Base-by-base conservation (phyloP, 306 rosid species). In the Fragaria ananassa region DNA sequence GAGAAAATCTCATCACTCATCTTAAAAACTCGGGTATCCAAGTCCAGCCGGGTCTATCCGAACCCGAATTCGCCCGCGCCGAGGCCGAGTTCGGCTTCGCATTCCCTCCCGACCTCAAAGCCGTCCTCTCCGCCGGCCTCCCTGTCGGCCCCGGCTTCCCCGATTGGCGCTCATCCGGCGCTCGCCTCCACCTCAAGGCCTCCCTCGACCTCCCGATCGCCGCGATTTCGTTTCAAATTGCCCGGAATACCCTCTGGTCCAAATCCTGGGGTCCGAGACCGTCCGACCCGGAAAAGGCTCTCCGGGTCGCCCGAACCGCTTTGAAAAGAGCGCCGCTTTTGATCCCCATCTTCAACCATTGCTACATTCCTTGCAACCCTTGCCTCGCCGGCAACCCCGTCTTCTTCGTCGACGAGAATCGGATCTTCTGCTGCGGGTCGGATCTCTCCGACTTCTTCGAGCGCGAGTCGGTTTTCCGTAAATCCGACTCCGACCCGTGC, bases 321-420 rank as follows among this genome's bases (percentile, higher is more conserved):
- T 79, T 95, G 80, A 92, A 92, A 87, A 87, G 93, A 81, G 99
- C 99, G 6, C 99, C 99, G 10, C 91, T 95, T 44, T 62, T 95
- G 89, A 90, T 95, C 44, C 97, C 99, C 0, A 89, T 95, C 62
- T 95, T 92, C 86, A 89, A 83, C 89, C 99, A 95, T 85, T 90
- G 97, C 87, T 95, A 95, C 91, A 95, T 95, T 87, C 99, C 99
- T 0, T 95, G 97, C 31, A 89, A 92, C 21, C 99, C 99, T 34
- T 83, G 92, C 0, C 81, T 95, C 39, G 99, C 97, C 1, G 99
- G 99, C 4, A 95, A 95, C 77, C 99, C 99, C 7, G 71, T 91
- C 17, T 95, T 96, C 93, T 96, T 80, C 71, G 93, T 96, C 13
- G 99, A 96, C 37, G 98, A 96, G 88, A 92, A 87, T 74, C 84